Evolutionary conservation across 73 alveolate genomes (phyloP).

Genomic region (Blepharisma japonicum): DNA sequence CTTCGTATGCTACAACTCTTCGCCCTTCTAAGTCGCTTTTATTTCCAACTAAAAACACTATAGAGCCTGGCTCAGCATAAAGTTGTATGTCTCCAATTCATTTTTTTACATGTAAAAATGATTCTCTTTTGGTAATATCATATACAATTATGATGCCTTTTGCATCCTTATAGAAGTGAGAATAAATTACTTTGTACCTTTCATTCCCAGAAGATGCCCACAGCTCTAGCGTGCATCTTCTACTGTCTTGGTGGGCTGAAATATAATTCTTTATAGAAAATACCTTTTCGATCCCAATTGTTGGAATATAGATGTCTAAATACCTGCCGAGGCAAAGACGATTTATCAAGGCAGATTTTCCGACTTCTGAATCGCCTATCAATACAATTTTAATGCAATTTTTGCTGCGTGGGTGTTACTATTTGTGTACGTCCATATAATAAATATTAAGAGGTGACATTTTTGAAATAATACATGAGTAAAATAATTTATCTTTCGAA

Average conservation of each 20-base stretch:
- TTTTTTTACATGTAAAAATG: constrained; percentile 47
- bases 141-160: constrained; percentile 49
- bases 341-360: constrained; percentile 40
- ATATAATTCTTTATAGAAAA: constrained; percentile 28
- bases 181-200: constrained; percentile 39
- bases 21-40: constrained; percentile 47
- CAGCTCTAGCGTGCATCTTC: constrained; percentile 43
- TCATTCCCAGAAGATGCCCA: constrained; percentile 59
- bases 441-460: too few species aligned
- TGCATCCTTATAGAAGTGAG: constrained; percentile 58
- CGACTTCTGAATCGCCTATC: constrained; percentile 59
- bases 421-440: constrained; percentile 13
- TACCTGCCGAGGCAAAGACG: constrained; percentile 49
- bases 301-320: constrained; percentile 50
- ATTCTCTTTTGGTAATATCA: constrained; percentile 49
- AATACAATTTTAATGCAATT: constrained; percentile 38
- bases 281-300: constrained; percentile 57
- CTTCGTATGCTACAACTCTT: constrained; percentile 51
- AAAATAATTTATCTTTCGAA: too few species aligned
- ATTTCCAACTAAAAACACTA: constrained; percentile 43
- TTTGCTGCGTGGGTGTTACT: constrained; percentile 28
- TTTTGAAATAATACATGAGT: too few species aligned
- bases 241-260: constrained; percentile 47
- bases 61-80: constrained; percentile 26
- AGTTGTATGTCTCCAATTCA: constrained; percentile 40